phyloP scores from a whole-genome alignment of 768 basidiomycete genomes.

The Sporobolomyces roseus region DNA sequence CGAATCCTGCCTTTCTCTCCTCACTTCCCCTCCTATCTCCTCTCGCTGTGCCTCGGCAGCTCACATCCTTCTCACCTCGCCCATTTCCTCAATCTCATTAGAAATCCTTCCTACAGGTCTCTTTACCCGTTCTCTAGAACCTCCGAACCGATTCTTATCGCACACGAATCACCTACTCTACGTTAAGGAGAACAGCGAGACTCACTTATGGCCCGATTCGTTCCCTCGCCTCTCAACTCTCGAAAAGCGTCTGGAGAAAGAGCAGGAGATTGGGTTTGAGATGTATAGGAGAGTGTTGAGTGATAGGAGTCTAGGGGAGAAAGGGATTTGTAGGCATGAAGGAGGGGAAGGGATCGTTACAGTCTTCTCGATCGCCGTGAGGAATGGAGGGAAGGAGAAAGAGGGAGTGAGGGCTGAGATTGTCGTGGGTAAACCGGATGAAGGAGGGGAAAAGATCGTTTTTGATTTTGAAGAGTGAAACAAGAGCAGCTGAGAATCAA shows the following conservation, averaged over 20 bases:
- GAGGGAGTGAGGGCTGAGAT: background rate
- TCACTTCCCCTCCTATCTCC: background rate
- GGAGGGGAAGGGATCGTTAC: background rate
- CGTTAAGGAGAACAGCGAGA: background rate
- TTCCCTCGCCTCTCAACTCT: constrained; percentile 3
- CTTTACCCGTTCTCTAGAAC: background rate
- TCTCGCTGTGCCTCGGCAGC: constrained; percentile 1
- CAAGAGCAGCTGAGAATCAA: too few species aligned
- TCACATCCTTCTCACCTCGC: constrained; percentile 7
- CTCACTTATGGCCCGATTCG: constrained; percentile 14
- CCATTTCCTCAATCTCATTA: background rate
- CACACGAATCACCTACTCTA: constrained; percentile 7
- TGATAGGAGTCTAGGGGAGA: constrained; percentile 3
- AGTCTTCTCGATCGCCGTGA: constrained; percentile 3
- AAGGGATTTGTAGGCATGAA: constrained; percentile 7
- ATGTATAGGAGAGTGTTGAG: background rate
- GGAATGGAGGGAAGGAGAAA: background rate
- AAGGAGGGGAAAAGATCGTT: background rate
- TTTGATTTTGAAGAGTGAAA: background rate
- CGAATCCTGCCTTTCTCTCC: background rate
- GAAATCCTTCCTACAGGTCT: constrained; percentile 1
- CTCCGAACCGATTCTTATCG: background rate
- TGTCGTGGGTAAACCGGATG: constrained; percentile 4
- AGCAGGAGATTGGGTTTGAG: background rate
- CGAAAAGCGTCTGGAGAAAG: background rate